Conservation (phyloP, 2,329 filamentous ascomycete species). For the Fusarium pseudograminearum region DNA sequence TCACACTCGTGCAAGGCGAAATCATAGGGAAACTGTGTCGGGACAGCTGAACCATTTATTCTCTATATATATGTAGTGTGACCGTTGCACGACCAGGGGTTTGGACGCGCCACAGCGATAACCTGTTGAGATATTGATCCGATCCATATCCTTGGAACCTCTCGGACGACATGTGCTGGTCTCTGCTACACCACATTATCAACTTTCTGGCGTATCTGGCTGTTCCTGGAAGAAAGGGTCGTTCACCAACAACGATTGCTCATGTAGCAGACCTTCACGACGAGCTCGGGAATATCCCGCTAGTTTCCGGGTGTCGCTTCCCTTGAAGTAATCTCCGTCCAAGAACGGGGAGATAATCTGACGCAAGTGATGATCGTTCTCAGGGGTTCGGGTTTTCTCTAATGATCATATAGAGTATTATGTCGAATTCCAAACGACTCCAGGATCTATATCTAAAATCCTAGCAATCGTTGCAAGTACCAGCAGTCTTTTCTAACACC, state of each 20-base stretch:
- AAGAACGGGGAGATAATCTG: conserved; percentile 22
- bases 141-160: conserved; percentile 37
- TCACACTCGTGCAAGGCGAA: neutral
- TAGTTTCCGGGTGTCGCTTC: conserved; percentile 15
- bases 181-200: neutral
- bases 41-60: conserved; percentile 14
- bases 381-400: conserved; percentile 3
- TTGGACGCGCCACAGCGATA: conserved; percentile 2
- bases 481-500: conserved; percentile 25
- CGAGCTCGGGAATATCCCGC: conserved; percentile 6
- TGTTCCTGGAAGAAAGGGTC: neutral
- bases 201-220: neutral
- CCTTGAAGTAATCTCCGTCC: conserved; percentile 27
- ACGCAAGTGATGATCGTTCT: neutral
- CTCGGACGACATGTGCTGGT: neutral
- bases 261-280: conserved; percentile 11
- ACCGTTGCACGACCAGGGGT: conserved; percentile 36
- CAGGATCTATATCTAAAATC: conserved; percentile 9
- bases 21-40: conserved; percentile 1
- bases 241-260: neutral
- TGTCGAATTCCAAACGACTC: conserved; percentile 20
- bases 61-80: conserved; percentile 20
- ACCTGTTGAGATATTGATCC: conserved; percentile 24
- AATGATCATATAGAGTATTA: neutral
- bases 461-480: conserved; percentile 31